Percentiles rank a stretch among this genome's conserved stretches.
Conservation (phyloP, 495 filamentous ascomycete species). For the Talaromyces stipitatus region DNA sequence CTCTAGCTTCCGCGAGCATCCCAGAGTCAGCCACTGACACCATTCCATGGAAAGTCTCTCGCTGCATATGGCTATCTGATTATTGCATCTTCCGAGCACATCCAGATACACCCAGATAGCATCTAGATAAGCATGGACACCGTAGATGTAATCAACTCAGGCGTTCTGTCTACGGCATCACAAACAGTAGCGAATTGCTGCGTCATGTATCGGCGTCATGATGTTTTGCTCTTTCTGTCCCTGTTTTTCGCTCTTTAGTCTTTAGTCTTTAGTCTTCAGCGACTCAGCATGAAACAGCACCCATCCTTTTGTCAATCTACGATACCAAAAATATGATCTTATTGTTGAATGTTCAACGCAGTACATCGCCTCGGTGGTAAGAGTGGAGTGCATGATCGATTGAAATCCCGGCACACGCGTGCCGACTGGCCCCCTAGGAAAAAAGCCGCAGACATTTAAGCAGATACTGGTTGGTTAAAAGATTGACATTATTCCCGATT, state of each 20-base stretch:
- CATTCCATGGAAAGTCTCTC: neutral
- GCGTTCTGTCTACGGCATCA: neutral
- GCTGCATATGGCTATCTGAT: neutral
- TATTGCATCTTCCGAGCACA: neutral
- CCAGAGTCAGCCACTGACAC: constrained; percentile 6
- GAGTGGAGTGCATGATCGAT: constrained; percentile 1
- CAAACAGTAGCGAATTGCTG: neutral
- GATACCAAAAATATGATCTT: neutral
- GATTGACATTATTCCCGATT: neutral
- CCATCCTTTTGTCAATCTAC: neutral
- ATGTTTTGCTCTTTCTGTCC: neutral
- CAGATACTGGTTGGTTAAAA: neutral
- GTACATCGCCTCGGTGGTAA: neutral
- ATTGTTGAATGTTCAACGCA: too few species aligned
- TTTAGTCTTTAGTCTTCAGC: neutral
- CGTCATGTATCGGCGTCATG: neutral
- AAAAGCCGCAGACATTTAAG: neutral
- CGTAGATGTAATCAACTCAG: neutral
- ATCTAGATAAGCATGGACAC: neutral
- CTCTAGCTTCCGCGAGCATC: neutral
- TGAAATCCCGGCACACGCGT: constrained; percentile 3
- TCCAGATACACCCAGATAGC: neutral
- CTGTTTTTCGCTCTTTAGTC: neutral
- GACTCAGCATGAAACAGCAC: neutral
- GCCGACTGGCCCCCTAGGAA: neutral